Base-by-base conservation (phyloP, 768 basidiomycete species). In the Rhizopogon vesiculosus region DNA sequence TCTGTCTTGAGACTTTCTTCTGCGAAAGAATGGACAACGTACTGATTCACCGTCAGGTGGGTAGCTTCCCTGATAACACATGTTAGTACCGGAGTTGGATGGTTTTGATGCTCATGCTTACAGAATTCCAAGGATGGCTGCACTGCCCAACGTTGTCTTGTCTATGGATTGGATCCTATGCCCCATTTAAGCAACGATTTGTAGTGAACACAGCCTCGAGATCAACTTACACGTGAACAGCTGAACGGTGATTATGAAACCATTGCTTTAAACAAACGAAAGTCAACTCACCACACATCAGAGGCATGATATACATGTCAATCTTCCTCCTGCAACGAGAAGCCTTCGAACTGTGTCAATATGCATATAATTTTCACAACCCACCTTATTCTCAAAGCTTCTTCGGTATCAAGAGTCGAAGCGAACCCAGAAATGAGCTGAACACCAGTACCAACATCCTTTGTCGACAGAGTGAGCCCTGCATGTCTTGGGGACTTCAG, bases 1-100 rank as follows among this genome's bases (percentile, higher is more conserved):
- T 25, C 25, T 3, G 25, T 3, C 3, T 25, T 4, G 25, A 25
- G 25, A 56, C 41, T 7, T 22, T 31, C 42, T 15, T n/a, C 18
- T 7, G 39, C 9, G 25, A 48, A 15, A 56, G 53, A 12, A n/a
- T 2, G 38, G 40, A 44, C 10, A 29, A 52, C 78, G 56, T 60
- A 86, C 82, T 86, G 78, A 55, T 83, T 82, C 1, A 79, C 80
- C 22, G 78, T 78, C 9, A 86, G 70, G 69, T 86, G 76, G 0
- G 83, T 80, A 1, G 81, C 70, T 56, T 78, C 68, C 55, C 84
- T 86, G 59, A 9, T 40, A 40, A 22, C 22, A 48, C n/a, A 12
- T 19, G 5, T 38, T 54, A n/a, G 57, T 18, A n/a, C 13, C 39
- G 6, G 1, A 18, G 3, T 40, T 54, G 29, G 7, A 4, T 29